These are phyloP conservation scores for maize (Zea mays) DNA, from an alignment of 176 grass and related monocot species.

Conservation along the genomic window DNA sequence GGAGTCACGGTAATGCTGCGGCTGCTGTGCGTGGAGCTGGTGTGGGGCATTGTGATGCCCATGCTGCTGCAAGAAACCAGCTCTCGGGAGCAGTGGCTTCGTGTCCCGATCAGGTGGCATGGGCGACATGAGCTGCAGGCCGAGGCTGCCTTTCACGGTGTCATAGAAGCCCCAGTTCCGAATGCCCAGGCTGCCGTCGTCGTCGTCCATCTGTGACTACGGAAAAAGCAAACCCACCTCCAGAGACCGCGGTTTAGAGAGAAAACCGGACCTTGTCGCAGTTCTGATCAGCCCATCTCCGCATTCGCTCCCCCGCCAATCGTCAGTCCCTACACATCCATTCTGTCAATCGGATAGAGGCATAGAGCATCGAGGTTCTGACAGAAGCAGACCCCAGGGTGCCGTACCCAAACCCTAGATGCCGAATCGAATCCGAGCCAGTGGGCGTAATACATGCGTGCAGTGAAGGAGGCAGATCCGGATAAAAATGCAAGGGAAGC, in stretches of 20 bases:
- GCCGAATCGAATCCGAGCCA: no score
- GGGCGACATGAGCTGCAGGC: conserved; percentile 78
- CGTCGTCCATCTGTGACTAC: conserved; percentile 56
- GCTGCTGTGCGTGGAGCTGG: conserved; percentile 26
- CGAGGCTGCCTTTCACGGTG: conserved; percentile 60
- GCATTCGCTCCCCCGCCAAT: conserved; percentile 24
- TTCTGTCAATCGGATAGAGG: conserved; percentile 11
- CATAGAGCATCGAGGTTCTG: background rate
- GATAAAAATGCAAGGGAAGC: background rate
- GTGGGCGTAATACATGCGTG: no score
- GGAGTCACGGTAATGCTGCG: no score
- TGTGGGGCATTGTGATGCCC: conserved; percentile 25
- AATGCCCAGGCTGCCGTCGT: conserved; percentile 55
- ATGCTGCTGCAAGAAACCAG: conserved; percentile 49
- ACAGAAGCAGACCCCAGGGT: background rate
- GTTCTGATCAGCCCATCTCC: conserved; percentile 41
- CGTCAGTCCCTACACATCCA: conserved; percentile 20
- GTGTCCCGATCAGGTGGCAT: conserved; percentile 53
- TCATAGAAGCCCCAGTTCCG: conserved; percentile 85
- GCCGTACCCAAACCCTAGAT: conserved; percentile 40
- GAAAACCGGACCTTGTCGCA: background rate
- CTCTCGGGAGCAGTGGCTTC: conserved; percentile 50
- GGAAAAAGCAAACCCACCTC: conserved; percentile 29
- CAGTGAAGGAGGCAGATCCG: background rate
- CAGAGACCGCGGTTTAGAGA: background rate